Evolutionary conservation across 2,329 filamentous ascomycete genomes (phyloP).

Genomic region (Neophaeococcomyces aloes): DNA sequence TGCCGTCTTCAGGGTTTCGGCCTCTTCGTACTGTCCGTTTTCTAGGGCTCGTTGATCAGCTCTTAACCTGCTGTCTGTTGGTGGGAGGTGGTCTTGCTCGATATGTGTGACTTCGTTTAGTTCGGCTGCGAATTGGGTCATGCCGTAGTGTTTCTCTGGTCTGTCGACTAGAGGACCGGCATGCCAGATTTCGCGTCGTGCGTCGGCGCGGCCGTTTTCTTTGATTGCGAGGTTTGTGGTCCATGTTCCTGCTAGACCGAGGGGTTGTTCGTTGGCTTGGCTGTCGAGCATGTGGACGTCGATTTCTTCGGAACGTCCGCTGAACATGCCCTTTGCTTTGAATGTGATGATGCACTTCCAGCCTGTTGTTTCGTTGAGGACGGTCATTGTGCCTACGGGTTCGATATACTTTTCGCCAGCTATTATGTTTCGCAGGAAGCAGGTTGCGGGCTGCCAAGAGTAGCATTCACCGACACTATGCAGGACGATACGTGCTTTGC

Average conservation of each 20-base stretch:
- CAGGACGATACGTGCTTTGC: slow-evolving; percentile 67
- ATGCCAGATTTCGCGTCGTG: slow-evolving; percentile 64
- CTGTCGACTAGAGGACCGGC: slow-evolving; percentile 69
- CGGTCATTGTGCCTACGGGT: slow-evolving; percentile 79
- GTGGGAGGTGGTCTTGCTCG: slow-evolving; percentile 63
- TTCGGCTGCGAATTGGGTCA: slow-evolving; percentile 73
- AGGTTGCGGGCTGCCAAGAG: slow-evolving; percentile 78
- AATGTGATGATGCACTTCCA: slow-evolving; percentile 81
- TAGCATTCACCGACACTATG: slow-evolving; percentile 70
- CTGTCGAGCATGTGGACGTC: slow-evolving; percentile 60
- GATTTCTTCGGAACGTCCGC: slow-evolving; percentile 84
- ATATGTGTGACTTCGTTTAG: slow-evolving; percentile 81
- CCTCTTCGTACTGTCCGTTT: slow-evolving; percentile 67
- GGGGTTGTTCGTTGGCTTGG: slow-evolving; percentile 54
- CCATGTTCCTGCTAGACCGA: slow-evolving; percentile 74
- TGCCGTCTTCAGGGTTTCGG: slow-evolving; percentile 69
- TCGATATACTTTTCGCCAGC: slow-evolving; percentile 98
- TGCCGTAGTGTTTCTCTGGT: slow-evolving; percentile 68
- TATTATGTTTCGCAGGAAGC: slow-evolving; percentile 89
- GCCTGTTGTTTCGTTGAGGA: slow-evolving; percentile 73
- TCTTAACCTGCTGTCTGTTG: slow-evolving; percentile 71
- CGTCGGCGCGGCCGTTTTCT: slow-evolving; percentile 48
- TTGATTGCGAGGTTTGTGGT: slow-evolving; percentile 60
- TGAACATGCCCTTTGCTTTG: slow-evolving; percentile 93
- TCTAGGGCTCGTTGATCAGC: slow-evolving; percentile 84